These are phyloP conservation scores for Tricholoma saponaceum DNA, from an alignment of 768 basidiomycete genomes.

Conservation along the genomic window DNA sequence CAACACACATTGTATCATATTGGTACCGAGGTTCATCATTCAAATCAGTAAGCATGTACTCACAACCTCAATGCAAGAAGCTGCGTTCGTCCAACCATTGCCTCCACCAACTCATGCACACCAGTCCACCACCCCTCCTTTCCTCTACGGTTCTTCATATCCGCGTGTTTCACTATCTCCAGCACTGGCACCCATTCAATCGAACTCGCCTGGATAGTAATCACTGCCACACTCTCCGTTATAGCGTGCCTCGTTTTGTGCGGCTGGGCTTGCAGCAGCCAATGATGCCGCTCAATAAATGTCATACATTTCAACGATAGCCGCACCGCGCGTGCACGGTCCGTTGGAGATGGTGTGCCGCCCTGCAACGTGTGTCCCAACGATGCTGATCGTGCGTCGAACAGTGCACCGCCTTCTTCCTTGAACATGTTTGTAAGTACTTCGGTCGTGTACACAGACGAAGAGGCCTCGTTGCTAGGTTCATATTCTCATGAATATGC, in stretches of 20 bases:
- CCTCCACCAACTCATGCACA: conserved; percentile 68
- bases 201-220: conserved; percentile 82
- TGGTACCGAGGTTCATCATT: too few relatives aligned
- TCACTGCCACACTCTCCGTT: conserved; percentile 76
- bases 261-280: conserved; percentile 44
- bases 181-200: conserved; percentile 81
- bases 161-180: conserved; percentile 82
- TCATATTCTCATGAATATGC: neutral
- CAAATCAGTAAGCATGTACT: too few relatives aligned
- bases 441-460: conserved; percentile 85
- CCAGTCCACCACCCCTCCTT: conserved; percentile 76
- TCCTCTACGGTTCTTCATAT: conserved; percentile 87
- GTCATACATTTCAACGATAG: conserved; percentile 90
- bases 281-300: conserved; percentile 85
- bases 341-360: conserved; percentile 91
- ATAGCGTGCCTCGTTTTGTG: conserved; percentile 51
- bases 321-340: conserved; percentile 87
- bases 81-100: conserved; percentile 62
- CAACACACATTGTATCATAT: too few relatives aligned
- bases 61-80: conserved; percentile 24
- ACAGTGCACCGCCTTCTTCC: conserved; percentile 89
- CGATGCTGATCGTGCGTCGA: conserved; percentile 93
- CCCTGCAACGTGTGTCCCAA: conserved; percentile 97
- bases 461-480: conserved; percentile 78
- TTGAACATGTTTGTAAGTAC: conserved; percentile 91